These are phyloP conservation scores for Phytophthora uliginosa DNA, from an alignment of 352 stramenopile genomes.

Conservation along the genomic window DNA sequence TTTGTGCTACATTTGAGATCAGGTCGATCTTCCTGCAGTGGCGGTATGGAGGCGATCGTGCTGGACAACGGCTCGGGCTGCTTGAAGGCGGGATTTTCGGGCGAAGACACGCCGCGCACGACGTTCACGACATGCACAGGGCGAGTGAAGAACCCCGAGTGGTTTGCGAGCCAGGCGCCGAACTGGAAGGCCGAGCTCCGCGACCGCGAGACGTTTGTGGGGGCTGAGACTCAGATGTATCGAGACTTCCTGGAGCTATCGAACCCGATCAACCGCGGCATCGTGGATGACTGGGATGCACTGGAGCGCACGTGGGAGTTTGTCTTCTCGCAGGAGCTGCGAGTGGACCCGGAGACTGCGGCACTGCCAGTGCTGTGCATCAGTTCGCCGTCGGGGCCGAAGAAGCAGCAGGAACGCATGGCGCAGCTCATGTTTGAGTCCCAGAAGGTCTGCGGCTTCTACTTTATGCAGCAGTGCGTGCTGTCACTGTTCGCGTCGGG, in stretches of 20 bases:
- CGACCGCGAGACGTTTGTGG: conserved; percentile 81
- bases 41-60: conserved; percentile 78
- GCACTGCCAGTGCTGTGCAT: conserved; percentile 78
- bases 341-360: conserved; percentile 78
- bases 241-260: conserved; percentile 75
- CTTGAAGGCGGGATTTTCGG: conserved; percentile 86
- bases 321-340: conserved; percentile 83
- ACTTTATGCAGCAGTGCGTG: conserved; percentile 88
- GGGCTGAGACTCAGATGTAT: conserved; percentile 69
- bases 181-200: conserved; percentile 73
- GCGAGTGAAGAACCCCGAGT: conserved; percentile 86
- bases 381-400: conserved; percentile 60
- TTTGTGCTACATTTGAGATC: conserved; percentile 26
- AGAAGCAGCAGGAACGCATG: conserved; percentile 83
- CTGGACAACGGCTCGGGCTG: conserved; percentile 89
- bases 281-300: conserved; percentile 88
- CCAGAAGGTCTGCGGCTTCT: conserved; percentile 85
- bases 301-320: conserved; percentile 91
- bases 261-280: conserved; percentile 80
- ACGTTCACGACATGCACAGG: conserved; percentile 79
- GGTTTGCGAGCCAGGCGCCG: conserved; percentile 70
- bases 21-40: conserved; percentile 13
- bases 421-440: conserved; percentile 91
- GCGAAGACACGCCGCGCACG: conserved; percentile 84
- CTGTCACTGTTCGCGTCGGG: conserved; percentile 90